These are phyloP conservation scores for Nicotiana tabacum DNA, from an alignment of 257 asterid genomes.

Conservation along the genomic window DNA sequence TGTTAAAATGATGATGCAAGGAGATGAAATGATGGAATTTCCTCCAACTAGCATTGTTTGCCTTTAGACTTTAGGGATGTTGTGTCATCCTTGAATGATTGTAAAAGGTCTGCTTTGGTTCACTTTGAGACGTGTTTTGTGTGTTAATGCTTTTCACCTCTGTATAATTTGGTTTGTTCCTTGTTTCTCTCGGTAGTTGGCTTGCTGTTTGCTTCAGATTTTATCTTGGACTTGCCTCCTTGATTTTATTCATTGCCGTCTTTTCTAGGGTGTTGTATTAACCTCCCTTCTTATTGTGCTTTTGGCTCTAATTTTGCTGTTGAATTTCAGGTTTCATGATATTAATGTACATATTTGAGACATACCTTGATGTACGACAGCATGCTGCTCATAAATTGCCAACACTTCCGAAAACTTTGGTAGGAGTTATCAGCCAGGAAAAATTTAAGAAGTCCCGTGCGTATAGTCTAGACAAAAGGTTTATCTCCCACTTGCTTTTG, in stretches of 20 bases:
- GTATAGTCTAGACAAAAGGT: conserved; percentile 96
- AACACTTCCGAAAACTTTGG: conserved; percentile 75
- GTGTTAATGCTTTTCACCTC: background rate
- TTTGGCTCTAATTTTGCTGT: background rate
- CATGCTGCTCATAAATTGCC: conserved; percentile 84
- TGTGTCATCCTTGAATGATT: background rate
- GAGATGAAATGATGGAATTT: background rate
- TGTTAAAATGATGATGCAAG: background rate
- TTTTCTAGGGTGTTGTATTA: background rate
- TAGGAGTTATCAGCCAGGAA: conserved; percentile 85
- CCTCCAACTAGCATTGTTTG: background rate
- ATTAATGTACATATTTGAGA: conserved; percentile 70
- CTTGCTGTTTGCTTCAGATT: background rate
- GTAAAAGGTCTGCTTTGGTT: background rate
- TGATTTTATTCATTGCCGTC: background rate
- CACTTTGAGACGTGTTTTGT: background rate
- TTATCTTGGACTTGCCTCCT: background rate
- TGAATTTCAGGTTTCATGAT: conserved; percentile 79
- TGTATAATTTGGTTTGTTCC: background rate
- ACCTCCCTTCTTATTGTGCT: background rate
- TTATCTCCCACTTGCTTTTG: conserved; percentile 13
- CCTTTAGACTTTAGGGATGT: background rate
- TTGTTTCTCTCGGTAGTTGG: background rate
- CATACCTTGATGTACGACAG: conserved; percentile 85
- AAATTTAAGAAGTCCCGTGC: conserved; percentile 94